These are phyloP conservation scores for Cladorrhinum samala DNA, from an alignment of 495 filamentous ascomycete species.

Conservation along the genomic window DNA sequence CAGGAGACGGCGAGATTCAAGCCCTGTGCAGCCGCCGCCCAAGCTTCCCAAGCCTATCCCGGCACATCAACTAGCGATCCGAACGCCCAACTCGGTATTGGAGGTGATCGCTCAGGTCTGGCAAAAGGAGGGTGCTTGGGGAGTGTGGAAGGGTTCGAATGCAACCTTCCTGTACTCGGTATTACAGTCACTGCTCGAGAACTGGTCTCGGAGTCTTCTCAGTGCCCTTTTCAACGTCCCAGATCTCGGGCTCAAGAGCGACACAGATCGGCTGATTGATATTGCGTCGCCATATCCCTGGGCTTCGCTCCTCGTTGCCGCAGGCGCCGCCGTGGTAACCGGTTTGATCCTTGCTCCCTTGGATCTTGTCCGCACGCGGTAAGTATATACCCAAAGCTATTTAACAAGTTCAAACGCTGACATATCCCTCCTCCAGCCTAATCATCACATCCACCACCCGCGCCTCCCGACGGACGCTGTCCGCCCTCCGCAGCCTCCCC, in stretches of 20 bases:
- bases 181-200: constrained; percentile 76
- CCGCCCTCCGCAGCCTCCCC: constrained; percentile 68
- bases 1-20: constrained; percentile 25
- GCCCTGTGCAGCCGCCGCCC: constrained; percentile 26
- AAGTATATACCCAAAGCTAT: constrained; percentile 17
- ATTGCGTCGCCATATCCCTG: constrained; percentile 67
- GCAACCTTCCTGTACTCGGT: constrained; percentile 83
- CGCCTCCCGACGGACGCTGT: constrained; percentile 64
- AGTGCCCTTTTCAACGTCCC: constrained; percentile 78
- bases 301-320: constrained; percentile 68
- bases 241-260: constrained; percentile 59
- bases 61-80: constrained; percentile 61
- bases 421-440: constrained; percentile 39
- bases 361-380: constrained; percentile 83
- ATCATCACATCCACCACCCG: constrained; percentile 74
- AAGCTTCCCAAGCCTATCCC: constrained; percentile 24
- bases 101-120: constrained; percentile 79
- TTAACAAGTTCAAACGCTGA: constrained; percentile 12
- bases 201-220: constrained; percentile 76
- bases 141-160: constrained; percentile 91
- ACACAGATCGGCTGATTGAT: constrained; percentile 45
- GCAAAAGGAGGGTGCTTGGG: constrained; percentile 82
- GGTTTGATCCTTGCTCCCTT: constrained; percentile 77
- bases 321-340: constrained; percentile 73
- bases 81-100: constrained; percentile 64